A percentile compares a stretch with the other conserved stretches of the same genome.
Conservation (phyloP, 305 asterid genomes). For the Fraxinus dipetala region DNA sequence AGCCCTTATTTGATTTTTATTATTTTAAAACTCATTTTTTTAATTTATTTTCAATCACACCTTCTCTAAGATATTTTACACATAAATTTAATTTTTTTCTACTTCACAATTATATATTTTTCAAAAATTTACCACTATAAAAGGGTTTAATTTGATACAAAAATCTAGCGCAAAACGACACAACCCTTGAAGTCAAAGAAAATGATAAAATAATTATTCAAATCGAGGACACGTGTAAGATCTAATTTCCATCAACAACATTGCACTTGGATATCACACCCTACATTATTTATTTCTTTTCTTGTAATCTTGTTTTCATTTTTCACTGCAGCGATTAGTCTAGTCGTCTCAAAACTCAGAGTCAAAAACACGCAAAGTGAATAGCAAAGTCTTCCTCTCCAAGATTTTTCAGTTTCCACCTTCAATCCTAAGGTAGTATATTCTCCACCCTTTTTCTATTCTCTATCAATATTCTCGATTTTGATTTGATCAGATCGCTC, state of each 20-base stretch:
- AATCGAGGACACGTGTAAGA: background rate
- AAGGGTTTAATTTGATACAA: background rate
- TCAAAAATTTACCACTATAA: background rate
- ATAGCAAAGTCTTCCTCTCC: slow-evolving; percentile 23
- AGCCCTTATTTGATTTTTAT: no score
- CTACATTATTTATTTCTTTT: background rate
- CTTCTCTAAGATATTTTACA: background rate
- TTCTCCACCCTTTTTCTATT: background rate
- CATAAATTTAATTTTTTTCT: background rate
- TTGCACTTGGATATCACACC: background rate
- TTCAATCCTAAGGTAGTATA: slow-evolving; percentile 27
- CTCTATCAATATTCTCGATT: slow-evolving; percentile 13
- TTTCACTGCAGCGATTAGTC: slow-evolving; percentile 8
- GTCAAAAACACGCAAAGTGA: slow-evolving; percentile 17
- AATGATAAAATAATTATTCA: background rate
- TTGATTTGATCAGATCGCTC: background rate
- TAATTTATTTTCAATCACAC: no score
- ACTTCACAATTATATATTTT: no score
- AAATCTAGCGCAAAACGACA: background rate
- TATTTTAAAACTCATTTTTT: no score
- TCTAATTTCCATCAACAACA: background rate
- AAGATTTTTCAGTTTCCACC: slow-evolving; percentile 25
- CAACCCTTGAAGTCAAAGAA: background rate
- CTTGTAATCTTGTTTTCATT: background rate
- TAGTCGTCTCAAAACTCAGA: slow-evolving; percentile 17